phyloP scores from a whole-genome alignment of 768 basidiomycete genomes.

The Dictyophora rubrovolvata region DNA sequence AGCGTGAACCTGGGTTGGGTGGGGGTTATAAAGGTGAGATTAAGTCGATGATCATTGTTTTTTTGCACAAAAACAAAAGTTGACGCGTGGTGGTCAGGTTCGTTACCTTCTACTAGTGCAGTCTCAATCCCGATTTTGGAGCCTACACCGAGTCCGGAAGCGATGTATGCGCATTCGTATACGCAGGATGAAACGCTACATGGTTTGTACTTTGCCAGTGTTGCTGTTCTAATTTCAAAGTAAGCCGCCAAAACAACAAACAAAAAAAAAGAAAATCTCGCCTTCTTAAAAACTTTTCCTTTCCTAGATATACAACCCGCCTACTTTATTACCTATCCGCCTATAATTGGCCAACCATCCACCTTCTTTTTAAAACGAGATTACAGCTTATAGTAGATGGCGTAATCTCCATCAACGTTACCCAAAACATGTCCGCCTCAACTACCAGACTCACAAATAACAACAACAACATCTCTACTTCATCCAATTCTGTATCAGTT shows the following conservation, averaged over 20 bases:
- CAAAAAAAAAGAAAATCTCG: not conserved
- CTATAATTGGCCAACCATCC: conserved; percentile 1
- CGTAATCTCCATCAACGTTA: not conserved
- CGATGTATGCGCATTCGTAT: conserved; percentile 3
- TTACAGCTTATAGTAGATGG: not conserved
- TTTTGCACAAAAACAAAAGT: too few species aligned
- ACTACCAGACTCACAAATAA: not conserved
- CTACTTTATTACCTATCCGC: conserved; percentile 6
- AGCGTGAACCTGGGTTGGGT: not conserved
- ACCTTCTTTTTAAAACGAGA: not conserved
- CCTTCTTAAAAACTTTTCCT: not conserved
- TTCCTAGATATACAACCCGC: not conserved
- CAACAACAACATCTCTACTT: not conserved
- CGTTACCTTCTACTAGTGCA: too few species aligned
- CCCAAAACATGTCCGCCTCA: not conserved
- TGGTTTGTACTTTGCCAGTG: conserved; percentile 4
- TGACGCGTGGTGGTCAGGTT: too few species aligned
- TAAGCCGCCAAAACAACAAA: not conserved
- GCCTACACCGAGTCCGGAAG: not conserved
- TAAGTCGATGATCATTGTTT: not conserved
- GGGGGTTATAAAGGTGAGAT: not conserved
- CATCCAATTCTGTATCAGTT: not conserved
- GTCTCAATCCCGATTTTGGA: not conserved
- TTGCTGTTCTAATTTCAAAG: not conserved
- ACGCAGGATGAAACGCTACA: not conserved